phyloP scores from a whole-genome alignment of 2,329 filamentous ascomycete species.

The Pseudocercospora macadamiae region DNA sequence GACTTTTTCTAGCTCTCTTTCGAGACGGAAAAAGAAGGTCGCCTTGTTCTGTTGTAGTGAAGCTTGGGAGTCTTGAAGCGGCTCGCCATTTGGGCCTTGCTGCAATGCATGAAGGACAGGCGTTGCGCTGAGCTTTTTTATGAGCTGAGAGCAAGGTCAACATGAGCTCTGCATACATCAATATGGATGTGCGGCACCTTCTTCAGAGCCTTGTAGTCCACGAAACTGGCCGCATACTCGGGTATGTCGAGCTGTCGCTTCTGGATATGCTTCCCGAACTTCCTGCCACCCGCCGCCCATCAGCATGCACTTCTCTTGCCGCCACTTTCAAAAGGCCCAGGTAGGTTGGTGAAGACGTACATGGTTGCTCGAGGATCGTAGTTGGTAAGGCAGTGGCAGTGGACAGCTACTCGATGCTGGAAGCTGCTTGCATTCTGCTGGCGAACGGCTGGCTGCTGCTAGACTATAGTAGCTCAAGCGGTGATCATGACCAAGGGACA shows the following conservation, averaged over 20 bases:
- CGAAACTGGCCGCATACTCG: slow-evolving; percentile 98
- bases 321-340: background rate
- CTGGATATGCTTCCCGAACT: slow-evolving; percentile 99
- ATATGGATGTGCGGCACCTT: slow-evolving; percentile 65
- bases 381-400: background rate
- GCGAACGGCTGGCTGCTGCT: slow-evolving; percentile 1
- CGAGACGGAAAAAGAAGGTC: slow-evolving; percentile 97
- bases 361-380: slow-evolving; percentile 8
- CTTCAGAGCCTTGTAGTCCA: slow-evolving; percentile 98
- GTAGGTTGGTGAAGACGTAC: slow-evolving; percentile 11
- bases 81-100: slow-evolving; percentile 50
- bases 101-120: slow-evolving; percentile 79
- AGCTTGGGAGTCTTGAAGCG: slow-evolving; percentile 73
- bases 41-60: slow-evolving; percentile 95
- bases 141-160: slow-evolving; percentile 66
- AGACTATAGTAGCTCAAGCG: slow-evolving; percentile 10
- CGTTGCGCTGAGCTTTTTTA: slow-evolving; percentile 95
- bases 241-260: slow-evolving; percentile 98
- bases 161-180: background rate
- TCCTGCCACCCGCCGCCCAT: slow-evolving; percentile 62
- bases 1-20: slow-evolving; percentile 97
- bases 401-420: slow-evolving; percentile 12
- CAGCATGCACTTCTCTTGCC: slow-evolving; percentile 12
- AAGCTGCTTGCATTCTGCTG: slow-evolving; percentile 3
- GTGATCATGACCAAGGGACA: background rate